Base-by-base conservation (phyloP, 1,284 basidiomycete genomes). In the Sanguinoderma infundibulare region DNA sequence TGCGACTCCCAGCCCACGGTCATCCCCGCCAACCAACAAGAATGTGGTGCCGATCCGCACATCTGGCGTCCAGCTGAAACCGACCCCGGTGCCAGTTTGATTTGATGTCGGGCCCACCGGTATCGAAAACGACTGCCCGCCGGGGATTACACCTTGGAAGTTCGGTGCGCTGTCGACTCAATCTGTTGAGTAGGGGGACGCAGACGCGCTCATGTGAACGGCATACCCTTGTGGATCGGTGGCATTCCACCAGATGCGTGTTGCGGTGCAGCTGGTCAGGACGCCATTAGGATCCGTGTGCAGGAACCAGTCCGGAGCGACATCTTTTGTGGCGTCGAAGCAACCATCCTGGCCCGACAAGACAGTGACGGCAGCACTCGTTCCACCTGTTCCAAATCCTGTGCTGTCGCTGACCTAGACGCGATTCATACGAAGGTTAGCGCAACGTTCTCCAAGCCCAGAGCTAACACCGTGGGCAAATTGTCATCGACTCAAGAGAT, bases 131-230 rank as follows among this genome's bases (percentile, higher is more conserved):
- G 90, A 89, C 54, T 90, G 76, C 17, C 91, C 91, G 2, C 90
- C 91, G 1, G 91, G 92, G 35, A 94, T 92, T 44, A 92, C 78
- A 9, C 90, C 91, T 42, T 86, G 78, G 72, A 93, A 89, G 34
- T 74, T 81, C 3, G 85, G 81, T 2, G 71, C 81, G 10, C 89
- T 89, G 60, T 40, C 55, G 22, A 51, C 22, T 35, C 3, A 9
- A 14, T 6, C 17, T 14, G 22, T 10, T 26, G 5, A 26, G 39
- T 20, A 3, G 7, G 42, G 24, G 10, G 26, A 44, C 26, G n/a
- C 9, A 34, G 4, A 20, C 14, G 20, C n/a, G 17, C 20, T 17
- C 10, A 20, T 15, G 35, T 22, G 15, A 51, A 12, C 9, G 32
- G 28, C 79, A 53, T 70, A 90, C 89, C 89, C 87, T 73, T 84